Conservation (phyloP, 139 green algal genomes). For the Pleodorina starrii region DNA sequence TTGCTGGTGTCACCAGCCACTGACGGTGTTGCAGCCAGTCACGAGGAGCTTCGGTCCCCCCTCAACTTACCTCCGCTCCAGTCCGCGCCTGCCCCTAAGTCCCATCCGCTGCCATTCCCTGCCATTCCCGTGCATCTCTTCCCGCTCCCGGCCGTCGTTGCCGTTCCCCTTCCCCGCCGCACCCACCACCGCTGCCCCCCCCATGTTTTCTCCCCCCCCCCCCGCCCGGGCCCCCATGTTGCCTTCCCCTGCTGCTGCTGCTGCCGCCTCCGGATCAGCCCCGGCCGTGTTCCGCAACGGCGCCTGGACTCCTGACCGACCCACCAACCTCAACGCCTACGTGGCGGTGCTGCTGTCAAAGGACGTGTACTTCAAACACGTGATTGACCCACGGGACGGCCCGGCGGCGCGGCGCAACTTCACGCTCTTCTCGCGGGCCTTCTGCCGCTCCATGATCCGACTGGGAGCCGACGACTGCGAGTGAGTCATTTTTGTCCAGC, state of each 20-base stretch:
- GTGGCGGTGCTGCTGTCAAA: constrained; percentile 1
- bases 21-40: too few relatives aligned
- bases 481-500: too few relatives aligned
- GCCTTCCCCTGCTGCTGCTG: not conserved
- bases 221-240: not conserved
- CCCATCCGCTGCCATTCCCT: too few relatives aligned
- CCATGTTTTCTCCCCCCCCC: not conserved
- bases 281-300: constrained; percentile 25
- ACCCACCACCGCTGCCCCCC: too few relatives aligned
- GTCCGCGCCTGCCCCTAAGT: too few relatives aligned
- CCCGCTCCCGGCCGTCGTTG: not conserved
- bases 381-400: constrained; percentile 21
- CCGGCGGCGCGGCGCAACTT: constrained; percentile 20
- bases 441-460: constrained; percentile 16
- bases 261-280: not conserved
- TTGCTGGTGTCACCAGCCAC: too few relatives aligned
- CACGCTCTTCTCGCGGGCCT: not conserved
- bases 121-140: not conserved
- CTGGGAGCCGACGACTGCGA: constrained; percentile 45
- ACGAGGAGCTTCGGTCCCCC: too few relatives aligned
- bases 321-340: constrained; percentile 18
- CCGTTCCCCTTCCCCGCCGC: not conserved
- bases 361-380: constrained; percentile 40
- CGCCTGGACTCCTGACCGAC: not conserved
- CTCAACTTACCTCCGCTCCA: too few relatives aligned